Evolutionary conservation across 2,329 filamentous ascomycete species (phyloP).

Genomic region (Fusarium sp.): DNA sequence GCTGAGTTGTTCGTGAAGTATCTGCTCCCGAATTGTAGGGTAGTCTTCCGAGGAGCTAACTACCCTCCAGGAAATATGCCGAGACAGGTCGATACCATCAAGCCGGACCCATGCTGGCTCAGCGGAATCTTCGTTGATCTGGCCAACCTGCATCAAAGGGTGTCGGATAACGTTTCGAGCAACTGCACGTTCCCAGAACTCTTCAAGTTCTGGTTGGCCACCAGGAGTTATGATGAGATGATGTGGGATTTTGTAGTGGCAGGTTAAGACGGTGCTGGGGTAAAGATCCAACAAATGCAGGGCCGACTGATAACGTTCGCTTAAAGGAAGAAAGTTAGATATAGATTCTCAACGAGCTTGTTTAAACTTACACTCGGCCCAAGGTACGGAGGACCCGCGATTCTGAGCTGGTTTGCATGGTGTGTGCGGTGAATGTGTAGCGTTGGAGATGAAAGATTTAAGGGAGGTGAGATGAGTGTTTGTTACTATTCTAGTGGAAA

Average conservation of each 20-base stretch:
- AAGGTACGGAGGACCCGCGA: neutral
- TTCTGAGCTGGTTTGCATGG: neutral
- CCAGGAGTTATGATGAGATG: neutral
- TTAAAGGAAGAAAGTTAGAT: neutral
- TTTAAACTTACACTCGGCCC: neutral
- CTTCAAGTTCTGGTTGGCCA: neutral
- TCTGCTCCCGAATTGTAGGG: neutral
- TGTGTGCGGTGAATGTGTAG: neutral
- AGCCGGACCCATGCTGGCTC: constrained; percentile 25
- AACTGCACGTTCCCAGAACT: constrained; percentile 14
- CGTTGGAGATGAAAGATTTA: neutral
- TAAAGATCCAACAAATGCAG: neutral
- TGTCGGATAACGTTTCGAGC: constrained; percentile 29
- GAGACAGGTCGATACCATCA: constrained; percentile 27
- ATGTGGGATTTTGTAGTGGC: constrained; percentile 19
- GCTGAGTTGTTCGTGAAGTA: constrained; percentile 14
- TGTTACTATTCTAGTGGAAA: neutral
- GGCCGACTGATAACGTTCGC: neutral
- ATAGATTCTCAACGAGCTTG: neutral
- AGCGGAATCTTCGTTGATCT: constrained; percentile 17
- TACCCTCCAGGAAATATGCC: constrained; percentile 33
- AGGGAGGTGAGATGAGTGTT: neutral
- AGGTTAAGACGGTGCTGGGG: constrained; percentile 13
- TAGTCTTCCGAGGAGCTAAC: neutral
- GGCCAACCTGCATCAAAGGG: constrained; percentile 35